Conservation (phyloP, 805 yeast genomes). For the Ogataea polymorpha region DNA sequence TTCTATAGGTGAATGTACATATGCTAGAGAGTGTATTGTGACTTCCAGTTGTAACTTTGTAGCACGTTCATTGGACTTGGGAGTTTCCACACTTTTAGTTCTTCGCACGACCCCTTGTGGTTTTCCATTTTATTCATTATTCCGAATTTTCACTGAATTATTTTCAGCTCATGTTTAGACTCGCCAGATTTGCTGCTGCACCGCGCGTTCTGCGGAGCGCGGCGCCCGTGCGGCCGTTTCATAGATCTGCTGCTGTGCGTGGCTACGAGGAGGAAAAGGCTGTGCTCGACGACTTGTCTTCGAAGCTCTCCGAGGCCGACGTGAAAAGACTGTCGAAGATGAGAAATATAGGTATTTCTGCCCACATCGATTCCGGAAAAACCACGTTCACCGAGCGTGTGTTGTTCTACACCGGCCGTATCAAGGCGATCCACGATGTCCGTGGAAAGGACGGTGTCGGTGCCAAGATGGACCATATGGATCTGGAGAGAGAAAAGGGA, state of each 20-base stretch:
- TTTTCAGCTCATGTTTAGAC: slow-evolving; percentile 4
- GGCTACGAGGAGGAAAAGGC: slow-evolving; percentile 75
- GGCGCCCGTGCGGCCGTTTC: slow-evolving; percentile 31
- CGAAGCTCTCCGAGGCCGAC: slow-evolving; percentile 50
- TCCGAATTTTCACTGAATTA: not conserved
- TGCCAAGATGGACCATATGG: slow-evolving; percentile 99
- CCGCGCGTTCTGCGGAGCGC: not conserved
- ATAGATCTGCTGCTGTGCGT: slow-evolving; percentile 27
- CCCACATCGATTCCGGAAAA: slow-evolving; percentile 97
- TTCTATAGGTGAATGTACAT: not conserved
- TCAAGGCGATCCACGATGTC: slow-evolving; percentile 94
- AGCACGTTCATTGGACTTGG: too few species aligned
- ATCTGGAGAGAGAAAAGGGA: slow-evolving; percentile 96
- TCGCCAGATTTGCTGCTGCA: slow-evolving; percentile 7
- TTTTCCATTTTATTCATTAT: not conserved
- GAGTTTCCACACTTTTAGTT: not conserved
- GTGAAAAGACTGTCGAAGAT: slow-evolving; percentile 48
- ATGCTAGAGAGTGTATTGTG: too few species aligned
- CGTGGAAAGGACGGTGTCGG: slow-evolving; percentile 97
- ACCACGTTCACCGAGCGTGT: slow-evolving; percentile 98
- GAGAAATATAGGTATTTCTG: slow-evolving; percentile 96
- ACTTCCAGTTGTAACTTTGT: too few species aligned
- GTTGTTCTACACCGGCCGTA: slow-evolving; percentile 91
- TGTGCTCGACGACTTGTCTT: slow-evolving; percentile 56
- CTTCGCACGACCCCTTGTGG: not conserved